These are phyloP conservation scores for Lasiodiplodia sp. DNA, from an alignment of 2,329 filamentous ascomycete genomes.

Conservation along the genomic window DNA sequence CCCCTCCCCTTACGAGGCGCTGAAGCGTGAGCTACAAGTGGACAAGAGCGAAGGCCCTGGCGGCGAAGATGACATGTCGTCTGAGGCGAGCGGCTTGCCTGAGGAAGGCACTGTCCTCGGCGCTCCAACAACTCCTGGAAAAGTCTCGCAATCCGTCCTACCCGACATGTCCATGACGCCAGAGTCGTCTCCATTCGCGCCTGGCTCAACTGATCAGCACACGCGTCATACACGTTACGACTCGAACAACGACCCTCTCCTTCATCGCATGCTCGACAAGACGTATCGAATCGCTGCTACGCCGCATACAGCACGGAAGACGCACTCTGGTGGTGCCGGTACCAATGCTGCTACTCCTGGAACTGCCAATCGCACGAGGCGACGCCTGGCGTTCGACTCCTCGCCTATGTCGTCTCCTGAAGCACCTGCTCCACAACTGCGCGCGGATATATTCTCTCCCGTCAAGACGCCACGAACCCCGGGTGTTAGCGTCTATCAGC, in stretches of 20 bases:
- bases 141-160: slow-evolving; percentile 42
- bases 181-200: slow-evolving; percentile 61
- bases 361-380: slow-evolving; percentile 51
- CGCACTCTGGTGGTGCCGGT: neutral
- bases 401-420: slow-evolving; percentile 66
- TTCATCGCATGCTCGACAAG: slow-evolving; percentile 93
- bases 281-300: slow-evolving; percentile 94
- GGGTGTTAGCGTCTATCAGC: slow-evolving; percentile 75
- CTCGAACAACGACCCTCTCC: slow-evolving; percentile 72
- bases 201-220: slow-evolving; percentile 47
- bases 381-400: slow-evolving; percentile 43
- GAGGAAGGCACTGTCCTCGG: slow-evolving; percentile 35
- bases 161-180: slow-evolving; percentile 52
- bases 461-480: slow-evolving; percentile 68
- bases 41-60: slow-evolving; percentile 41
- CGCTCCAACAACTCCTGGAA: slow-evolving; percentile 45
- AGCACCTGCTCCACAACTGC: slow-evolving; percentile 79
- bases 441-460: slow-evolving; percentile 64
- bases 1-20: slow-evolving; percentile 77
- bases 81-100: slow-evolving; percentile 39
- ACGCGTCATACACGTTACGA: slow-evolving; percentile 48
- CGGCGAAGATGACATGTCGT: slow-evolving; percentile 28
- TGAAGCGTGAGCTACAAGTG: slow-evolving; percentile 71
- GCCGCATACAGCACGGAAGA: slow-evolving; percentile 68
- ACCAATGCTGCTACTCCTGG: slow-evolving; percentile 80